These are phyloP conservation scores for Westerdykella aurantiaca DNA, from an alignment of 2,329 filamentous ascomycete species.

Conservation along the genomic window DNA sequence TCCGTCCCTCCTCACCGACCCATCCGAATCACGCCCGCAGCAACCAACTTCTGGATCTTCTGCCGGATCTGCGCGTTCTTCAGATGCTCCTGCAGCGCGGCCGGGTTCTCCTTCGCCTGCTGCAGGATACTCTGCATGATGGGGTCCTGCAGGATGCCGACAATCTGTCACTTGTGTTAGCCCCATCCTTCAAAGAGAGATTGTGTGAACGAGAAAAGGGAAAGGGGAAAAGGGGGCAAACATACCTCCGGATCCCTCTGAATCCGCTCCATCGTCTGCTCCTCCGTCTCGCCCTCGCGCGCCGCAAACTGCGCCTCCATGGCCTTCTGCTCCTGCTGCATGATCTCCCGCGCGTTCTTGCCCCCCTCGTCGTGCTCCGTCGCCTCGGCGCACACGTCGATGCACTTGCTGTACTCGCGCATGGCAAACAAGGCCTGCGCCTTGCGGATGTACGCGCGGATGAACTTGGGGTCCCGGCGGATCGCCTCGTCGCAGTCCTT, in stretches of 20 bases:
- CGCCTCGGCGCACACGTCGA: conserved; percentile 84
- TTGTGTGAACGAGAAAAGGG: neutral
- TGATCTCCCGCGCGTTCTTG: conserved; percentile 85
- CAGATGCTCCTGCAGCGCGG: conserved; percentile 94
- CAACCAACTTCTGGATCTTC: conserved; percentile 93
- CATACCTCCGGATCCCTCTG: conserved; percentile 84
- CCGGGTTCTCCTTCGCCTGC: conserved; percentile 89
- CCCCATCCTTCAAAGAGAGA: neutral
- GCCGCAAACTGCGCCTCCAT: conserved; percentile 83
- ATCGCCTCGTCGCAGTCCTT: conserved; percentile 89
- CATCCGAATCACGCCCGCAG: conserved; percentile 83
- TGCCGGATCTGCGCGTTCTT: conserved; percentile 76
- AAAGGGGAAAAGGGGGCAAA: conserved; percentile 10
- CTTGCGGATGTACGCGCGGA: conserved; percentile 94
- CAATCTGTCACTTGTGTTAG: conserved; percentile 55
- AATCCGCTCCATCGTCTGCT: conserved; percentile 88
- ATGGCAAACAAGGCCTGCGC: conserved; percentile 93
- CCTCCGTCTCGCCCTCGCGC: conserved; percentile 90
- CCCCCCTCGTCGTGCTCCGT: conserved; percentile 68
- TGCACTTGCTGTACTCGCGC: conserved; percentile 94
- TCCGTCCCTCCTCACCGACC: conserved; percentile 44
- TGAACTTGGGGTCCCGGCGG: conserved; percentile 84
- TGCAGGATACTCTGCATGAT: conserved; percentile 97
- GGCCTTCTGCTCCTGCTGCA: conserved; percentile 90
- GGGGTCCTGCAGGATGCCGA: conserved; percentile 86